These are phyloP conservation scores for Coniella lustricola DNA, from an alignment of 2,329 filamentous ascomycete species.

Conservation along the genomic window DNA sequence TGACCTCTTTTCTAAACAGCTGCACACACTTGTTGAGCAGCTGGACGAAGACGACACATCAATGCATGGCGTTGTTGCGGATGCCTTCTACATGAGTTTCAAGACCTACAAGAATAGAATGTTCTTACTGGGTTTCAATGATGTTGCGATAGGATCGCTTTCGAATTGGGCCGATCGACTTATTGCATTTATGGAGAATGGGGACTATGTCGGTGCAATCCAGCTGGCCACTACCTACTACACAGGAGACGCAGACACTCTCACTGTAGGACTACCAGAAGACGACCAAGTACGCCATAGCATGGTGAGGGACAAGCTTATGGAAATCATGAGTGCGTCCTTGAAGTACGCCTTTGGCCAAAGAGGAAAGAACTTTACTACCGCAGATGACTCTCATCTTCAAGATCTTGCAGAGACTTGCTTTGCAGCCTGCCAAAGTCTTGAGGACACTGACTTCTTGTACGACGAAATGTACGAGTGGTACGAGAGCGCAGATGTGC, in stretches of 20 bases:
- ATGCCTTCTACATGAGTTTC: constrained; percentile 98
- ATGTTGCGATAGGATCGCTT: constrained; percentile 80
- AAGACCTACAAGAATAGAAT: constrained; percentile 89
- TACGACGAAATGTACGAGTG: constrained; percentile 88
- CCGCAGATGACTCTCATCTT: constrained; percentile 52
- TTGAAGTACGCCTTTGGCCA: constrained; percentile 80
- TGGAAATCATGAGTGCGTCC: constrained; percentile 91
- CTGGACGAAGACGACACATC: constrained; percentile 79
- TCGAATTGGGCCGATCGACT: constrained; percentile 97
- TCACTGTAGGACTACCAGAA: constrained; percentile 89
- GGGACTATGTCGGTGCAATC: constrained; percentile 92
- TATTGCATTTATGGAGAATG: constrained; percentile 89
- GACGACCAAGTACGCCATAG: constrained; percentile 67
- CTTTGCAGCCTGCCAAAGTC: constrained; percentile 73
- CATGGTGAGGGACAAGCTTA: constrained; percentile 79
- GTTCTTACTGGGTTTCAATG: constrained; percentile 90
- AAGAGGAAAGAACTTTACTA: constrained; percentile 41
- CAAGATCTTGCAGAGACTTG: constrained; percentile 75
- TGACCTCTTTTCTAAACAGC: constrained; percentile 82
- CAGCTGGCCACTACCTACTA: constrained; percentile 88
- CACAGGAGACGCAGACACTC: constrained; percentile 80
- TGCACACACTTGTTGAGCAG: constrained; percentile 79
- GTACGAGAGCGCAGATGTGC: constrained; percentile 70
- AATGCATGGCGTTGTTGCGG: constrained; percentile 92
- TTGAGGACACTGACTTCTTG: constrained; percentile 73